These are phyloP conservation scores for Yarrowia keelungensis DNA, from an alignment of 805 yeast species.

Conservation along the genomic window DNA sequence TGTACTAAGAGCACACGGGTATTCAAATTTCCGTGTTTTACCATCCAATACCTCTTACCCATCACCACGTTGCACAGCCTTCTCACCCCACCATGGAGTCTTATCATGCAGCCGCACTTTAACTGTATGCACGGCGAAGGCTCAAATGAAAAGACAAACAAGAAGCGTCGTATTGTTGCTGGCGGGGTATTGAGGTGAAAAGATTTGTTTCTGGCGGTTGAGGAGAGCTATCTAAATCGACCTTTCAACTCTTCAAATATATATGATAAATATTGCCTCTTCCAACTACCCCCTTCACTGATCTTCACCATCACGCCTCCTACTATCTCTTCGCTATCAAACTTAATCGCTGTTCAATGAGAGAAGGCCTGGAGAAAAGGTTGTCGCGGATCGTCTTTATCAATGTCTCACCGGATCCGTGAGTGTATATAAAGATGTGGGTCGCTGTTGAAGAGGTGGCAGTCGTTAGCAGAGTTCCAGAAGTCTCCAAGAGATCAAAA, in stretches of 20 bases:
- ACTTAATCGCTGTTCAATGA: neutral
- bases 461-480: no score
- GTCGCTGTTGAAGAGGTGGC: no score
- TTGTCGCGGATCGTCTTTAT: slow-evolving; percentile 2
- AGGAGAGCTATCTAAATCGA: no score
- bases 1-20: fast-evolving
- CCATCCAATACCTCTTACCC: no score
- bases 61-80: no score
- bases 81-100: neutral
- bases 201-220: no score
- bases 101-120: slow-evolving; percentile 22
- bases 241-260: neutral
- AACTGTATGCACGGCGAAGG: neutral
- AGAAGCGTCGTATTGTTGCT: neutral
- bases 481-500: no score
- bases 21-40: neutral
- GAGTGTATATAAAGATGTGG: no score
- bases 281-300: neutral
- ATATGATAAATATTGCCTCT: neutral
- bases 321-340: neutral
- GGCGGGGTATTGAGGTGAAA: no score
- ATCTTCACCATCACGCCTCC: neutral
- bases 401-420: neutral
- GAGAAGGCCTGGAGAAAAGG: neutral
- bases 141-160: neutral